Evolutionary conservation across 768 basidiomycete species (phyloP).

Genomic region (Asterophora parasitica): DNA sequence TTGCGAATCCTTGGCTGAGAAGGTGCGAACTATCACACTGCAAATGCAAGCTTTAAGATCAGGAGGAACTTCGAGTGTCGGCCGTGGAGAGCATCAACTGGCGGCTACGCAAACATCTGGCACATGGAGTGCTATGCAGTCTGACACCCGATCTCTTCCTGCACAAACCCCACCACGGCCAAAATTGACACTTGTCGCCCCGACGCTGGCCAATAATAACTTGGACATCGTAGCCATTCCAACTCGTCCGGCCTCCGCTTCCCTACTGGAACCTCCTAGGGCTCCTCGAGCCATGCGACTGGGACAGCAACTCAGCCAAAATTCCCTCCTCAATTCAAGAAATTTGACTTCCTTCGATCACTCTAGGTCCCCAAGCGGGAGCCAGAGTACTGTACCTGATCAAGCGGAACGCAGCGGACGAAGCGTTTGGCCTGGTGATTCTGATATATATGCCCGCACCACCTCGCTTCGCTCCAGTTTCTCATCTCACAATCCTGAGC

Average conservation of each 20-base stretch:
- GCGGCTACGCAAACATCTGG: neutral
- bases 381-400: neutral
- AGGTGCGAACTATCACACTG: slow-evolving; percentile 13
- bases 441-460: neutral
- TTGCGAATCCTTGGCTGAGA: slow-evolving; percentile 20
- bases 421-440: neutral
- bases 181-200: neutral
- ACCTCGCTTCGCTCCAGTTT: neutral
- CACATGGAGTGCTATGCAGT: neutral
- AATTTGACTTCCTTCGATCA: neutral
- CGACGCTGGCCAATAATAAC: neutral
- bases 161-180: neutral
- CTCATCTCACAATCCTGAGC: neutral
- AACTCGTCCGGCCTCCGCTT: slow-evolving; percentile 1
- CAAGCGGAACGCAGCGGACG: neutral
- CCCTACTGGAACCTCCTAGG: slow-evolving; percentile 11
- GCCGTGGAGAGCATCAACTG: neutral
- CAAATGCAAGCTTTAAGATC: slow-evolving; percentile 7
- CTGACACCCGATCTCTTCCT: neutral
- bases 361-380: neutral
- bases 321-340: neutral
- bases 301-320: neutral
- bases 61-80: neutral
- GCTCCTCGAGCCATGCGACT: slow-evolving; percentile 19
- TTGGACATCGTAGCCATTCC: too few relatives aligned